A percentile compares a stretch with the other conserved stretches of the same genome.
These are phyloP conservation scores for Panaeolus papilionaceus DNA, from an alignment of 768 basidiomycete genomes.

Conservation along the genomic window DNA sequence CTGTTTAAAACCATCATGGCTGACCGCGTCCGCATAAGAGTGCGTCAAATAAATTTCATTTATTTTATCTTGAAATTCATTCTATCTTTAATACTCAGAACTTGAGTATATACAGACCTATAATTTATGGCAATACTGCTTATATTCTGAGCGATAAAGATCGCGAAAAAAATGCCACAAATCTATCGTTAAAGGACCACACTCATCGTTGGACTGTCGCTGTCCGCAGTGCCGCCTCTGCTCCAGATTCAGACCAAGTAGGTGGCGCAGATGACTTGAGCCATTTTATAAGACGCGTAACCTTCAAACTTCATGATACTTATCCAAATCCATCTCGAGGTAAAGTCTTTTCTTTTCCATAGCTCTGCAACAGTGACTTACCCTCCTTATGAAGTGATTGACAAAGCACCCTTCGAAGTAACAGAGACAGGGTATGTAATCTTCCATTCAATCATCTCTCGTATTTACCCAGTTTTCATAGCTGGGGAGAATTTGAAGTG, in stretches of 20 bases:
- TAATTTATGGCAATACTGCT: slow-evolving; percentile 97
- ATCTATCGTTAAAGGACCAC: slow-evolving; percentile 61
- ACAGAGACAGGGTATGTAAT: slow-evolving; percentile 89
- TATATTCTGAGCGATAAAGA: slow-evolving; percentile 78
- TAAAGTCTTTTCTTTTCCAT: slow-evolving; percentile 43
- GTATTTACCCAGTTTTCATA: slow-evolving; percentile 33
- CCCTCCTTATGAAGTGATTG: slow-evolving; percentile 62
- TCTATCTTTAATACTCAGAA: slow-evolving; percentile 56
- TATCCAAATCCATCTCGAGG: slow-evolving; percentile 91
- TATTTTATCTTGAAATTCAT: slow-evolving; percentile 18
- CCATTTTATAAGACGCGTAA: slow-evolving; percentile 94
- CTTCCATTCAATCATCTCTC: background rate
- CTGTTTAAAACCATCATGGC: slow-evolving; percentile 53
- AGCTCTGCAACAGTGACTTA: slow-evolving; percentile 3
- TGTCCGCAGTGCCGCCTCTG: slow-evolving; percentile 85
- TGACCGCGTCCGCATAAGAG: slow-evolving; percentile 83
- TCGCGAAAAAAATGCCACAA: slow-evolving; percentile 50
- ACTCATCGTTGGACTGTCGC: slow-evolving; percentile 98
- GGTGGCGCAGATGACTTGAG: slow-evolving; percentile 91
- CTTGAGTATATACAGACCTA: slow-evolving; percentile 83
- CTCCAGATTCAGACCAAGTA: slow-evolving; percentile 74
- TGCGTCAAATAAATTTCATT: slow-evolving; percentile 43
- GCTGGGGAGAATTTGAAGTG: slow-evolving; percentile 99
- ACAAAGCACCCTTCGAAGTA: slow-evolving; percentile 93
- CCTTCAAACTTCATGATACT: slow-evolving; percentile 97